Base-by-base conservation (phyloP, 192 early-diverging fungal species). In the Podila verticillata region DNA sequence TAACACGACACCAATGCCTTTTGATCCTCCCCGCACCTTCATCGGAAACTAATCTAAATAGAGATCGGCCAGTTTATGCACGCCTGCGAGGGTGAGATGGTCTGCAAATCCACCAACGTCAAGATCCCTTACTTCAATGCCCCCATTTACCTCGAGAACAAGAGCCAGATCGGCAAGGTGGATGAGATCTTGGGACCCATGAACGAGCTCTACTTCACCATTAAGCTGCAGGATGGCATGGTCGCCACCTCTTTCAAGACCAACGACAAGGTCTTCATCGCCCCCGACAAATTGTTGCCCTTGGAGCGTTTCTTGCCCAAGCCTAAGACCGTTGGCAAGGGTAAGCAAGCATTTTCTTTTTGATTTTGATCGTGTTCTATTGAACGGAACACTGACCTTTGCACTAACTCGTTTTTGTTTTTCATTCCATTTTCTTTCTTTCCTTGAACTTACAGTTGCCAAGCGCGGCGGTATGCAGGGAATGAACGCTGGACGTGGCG, bases 41-140 rank as follows among this genome's bases (percentile, higher is more conserved):
- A 13, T n/a, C n/a, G n/a, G n/a, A 44, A 44, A 44, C 39, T 17
- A 10, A 44, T 44, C 32, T 60, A 9, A 19, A 57, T 66, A 95
- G 94, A 92, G 65, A 92, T 98, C 87, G 98, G 98, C 49, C 71
- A 87, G 44, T 98, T 95, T 81, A 85, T 96, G 86, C 97, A 99
- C 82, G 88, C 93, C 44, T 99, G 98, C 81, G 96, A 99, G 82
- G 96, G 96, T 63, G 96, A 99, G 85, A 96, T 98, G 89, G 97
- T 99, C 34, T 98, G 96, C 86, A 89, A 88, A 71, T 95, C 93
- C 31, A 93, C 91, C 66, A 96, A 94, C 85, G 69, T 85, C 57
- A 94, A 99, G 83, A 93, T 99, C 73, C 98, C 98, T 28, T 99
- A 97, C 87, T 99, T 99, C 89, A 99, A 98, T 80, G 98, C 98